Percentiles rank a stretch among this genome's conserved stretches.
Conservation (phyloP, 208 protist species). For the Leishmania major region DNA sequence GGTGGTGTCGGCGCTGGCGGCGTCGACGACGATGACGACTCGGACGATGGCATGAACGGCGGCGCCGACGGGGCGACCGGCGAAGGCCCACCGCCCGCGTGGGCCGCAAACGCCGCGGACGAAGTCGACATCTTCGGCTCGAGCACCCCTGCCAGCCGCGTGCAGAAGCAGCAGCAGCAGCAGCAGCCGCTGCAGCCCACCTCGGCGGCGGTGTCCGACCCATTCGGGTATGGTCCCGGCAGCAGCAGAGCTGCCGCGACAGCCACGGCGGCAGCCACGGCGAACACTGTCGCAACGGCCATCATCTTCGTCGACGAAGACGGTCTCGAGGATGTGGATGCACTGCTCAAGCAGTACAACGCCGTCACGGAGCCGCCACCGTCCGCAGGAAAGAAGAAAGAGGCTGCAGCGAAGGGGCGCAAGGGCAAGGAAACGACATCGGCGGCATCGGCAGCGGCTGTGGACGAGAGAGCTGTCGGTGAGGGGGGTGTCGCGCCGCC, state of each 20-base stretch:
- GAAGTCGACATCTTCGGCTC: conserved; percentile 52
- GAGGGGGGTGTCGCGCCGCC: not conserved
- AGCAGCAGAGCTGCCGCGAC: not conserved
- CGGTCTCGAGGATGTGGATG: conserved; percentile 24
- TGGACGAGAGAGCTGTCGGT: not conserved
- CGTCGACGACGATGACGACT: conserved; percentile 17
- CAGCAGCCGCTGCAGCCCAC: not conserved
- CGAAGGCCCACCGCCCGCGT: conserved; percentile 20
- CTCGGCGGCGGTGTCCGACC: not conserved
- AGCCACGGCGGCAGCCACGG: conserved; percentile 4
- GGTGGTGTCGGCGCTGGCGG: not conserved
- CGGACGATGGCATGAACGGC: conserved; percentile 17
- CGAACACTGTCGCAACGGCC: conserved; percentile 5
- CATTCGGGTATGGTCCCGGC: not conserved
- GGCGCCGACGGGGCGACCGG: conserved; percentile 8
- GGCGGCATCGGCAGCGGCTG: not conserved
- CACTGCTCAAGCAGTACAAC: conserved; percentile 25
- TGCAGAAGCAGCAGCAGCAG: not conserved
- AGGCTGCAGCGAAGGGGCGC: not conserved
- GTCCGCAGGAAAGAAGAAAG: not conserved
- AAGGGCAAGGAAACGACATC: not conserved
- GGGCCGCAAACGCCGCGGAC: conserved; percentile 29
- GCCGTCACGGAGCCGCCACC: conserved; percentile 3
- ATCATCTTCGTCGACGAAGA: conserved; percentile 15
- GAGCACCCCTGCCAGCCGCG: conserved; percentile 1